Conservation (phyloP, 2,329 filamentous ascomycete genomes). For the Cercospora citrullina region DNA sequence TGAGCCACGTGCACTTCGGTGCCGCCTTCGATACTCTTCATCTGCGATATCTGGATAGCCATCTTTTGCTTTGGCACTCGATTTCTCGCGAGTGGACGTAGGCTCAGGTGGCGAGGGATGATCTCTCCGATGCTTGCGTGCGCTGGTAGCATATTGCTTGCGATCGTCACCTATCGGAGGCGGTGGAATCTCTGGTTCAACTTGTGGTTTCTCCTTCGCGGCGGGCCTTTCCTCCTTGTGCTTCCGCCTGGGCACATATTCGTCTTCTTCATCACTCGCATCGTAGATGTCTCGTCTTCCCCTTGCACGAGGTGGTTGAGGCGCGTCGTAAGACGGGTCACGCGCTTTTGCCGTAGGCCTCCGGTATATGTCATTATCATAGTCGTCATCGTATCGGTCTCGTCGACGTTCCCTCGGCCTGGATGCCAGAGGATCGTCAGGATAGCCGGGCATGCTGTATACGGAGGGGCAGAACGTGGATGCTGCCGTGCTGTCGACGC, state of each 20-base stretch:
- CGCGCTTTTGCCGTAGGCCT: conserved; percentile 21
- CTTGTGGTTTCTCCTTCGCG: conserved; percentile 17
- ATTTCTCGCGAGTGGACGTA: conserved; percentile 17
- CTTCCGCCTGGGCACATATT: conserved; percentile 22
- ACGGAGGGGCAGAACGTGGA: background rate
- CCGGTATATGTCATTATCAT: conserved; percentile 25
- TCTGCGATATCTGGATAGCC: background rate
- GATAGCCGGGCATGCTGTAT: conserved; percentile 24
- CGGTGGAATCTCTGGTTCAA: conserved; percentile 26
- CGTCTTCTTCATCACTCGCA: conserved; percentile 35
- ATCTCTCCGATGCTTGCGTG: conserved; percentile 14
- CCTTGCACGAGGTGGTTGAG: conserved; percentile 16
- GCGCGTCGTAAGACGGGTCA: conserved; percentile 19
- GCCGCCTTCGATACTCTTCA: conserved; percentile 12
- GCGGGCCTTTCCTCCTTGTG: conserved; percentile 18
- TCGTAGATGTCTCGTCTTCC: conserved; percentile 31
- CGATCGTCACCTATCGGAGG: conserved; percentile 30
- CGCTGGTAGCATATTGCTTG: conserved; percentile 13
- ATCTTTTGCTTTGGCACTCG: conserved; percentile 13
- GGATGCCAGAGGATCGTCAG: conserved; percentile 22
- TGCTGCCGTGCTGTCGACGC: background rate
- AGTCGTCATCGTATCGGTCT: conserved; percentile 25
- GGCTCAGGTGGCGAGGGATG: conserved; percentile 17
- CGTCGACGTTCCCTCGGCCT: conserved; percentile 20
- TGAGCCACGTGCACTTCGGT: conserved; percentile 7